phyloP scores from a whole-genome alignment of 306 rosid species.

The Canavalia gladiata region DNA sequence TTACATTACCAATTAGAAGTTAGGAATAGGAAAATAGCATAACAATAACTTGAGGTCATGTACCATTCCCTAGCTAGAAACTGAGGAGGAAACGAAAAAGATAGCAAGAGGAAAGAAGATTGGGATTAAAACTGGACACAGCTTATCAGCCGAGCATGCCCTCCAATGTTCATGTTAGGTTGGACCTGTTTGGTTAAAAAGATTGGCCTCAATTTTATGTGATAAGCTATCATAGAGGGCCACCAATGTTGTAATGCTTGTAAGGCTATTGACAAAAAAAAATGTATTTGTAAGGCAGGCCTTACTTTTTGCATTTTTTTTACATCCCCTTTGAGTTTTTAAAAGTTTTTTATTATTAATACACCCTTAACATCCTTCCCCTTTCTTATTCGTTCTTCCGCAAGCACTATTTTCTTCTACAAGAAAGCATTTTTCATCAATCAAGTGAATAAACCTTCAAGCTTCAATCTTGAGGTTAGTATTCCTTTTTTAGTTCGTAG shows the following conservation, averaged over 20 bases:
- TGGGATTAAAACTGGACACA: neutral
- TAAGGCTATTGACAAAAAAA: neutral
- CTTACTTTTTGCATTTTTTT: too few species aligned
- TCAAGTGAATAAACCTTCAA: too few species aligned
- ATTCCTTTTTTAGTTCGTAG: too few species aligned
- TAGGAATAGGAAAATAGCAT: neutral
- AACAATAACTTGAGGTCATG: neutral
- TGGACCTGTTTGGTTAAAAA: too few species aligned
- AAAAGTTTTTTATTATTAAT: too few species aligned
- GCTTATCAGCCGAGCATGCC: neutral
- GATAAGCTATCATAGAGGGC: neutral
- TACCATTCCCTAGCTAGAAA: neutral
- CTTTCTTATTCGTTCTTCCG: too few species aligned
- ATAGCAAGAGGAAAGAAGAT: neutral
- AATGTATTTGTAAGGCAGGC: too few species aligned
- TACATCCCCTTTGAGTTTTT: too few species aligned
- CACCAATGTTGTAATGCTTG: neutral
- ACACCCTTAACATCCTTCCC: too few species aligned
- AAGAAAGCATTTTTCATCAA: too few species aligned
- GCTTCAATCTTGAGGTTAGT: too few species aligned
- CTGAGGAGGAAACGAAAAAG: neutral
- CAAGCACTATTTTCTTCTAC: too few species aligned
- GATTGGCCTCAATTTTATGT: constrained; percentile 5
- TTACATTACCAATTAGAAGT: neutral
- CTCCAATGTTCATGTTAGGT: neutral